A percentile compares a stretch with the other conserved stretches of the same genome.
Evolutionary conservation across 2,329 filamentous ascomycete species (phyloP).

Genomic region (Penicillium polonicum): DNA sequence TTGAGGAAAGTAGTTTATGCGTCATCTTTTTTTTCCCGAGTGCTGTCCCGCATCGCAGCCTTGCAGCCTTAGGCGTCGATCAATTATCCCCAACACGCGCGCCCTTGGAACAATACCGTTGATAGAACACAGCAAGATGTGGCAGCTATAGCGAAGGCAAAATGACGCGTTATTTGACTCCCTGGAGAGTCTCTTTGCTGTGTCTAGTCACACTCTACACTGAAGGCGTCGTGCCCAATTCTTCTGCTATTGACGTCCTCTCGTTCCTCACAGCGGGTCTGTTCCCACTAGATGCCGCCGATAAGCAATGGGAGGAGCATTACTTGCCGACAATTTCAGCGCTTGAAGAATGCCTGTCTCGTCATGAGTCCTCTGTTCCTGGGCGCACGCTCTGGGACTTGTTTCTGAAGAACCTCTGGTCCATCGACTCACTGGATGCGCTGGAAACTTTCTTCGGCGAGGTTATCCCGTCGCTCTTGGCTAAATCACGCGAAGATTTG

Average conservation of each 20-base stretch:
- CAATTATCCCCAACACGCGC: conserved; percentile 13
- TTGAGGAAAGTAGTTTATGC: conserved; percentile 12
- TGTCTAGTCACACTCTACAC: conserved; percentile 79
- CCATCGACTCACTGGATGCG: conserved; percentile 75
- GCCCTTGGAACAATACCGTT: conserved; percentile 8
- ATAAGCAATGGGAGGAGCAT: conserved; percentile 31
- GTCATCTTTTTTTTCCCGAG: conserved; percentile 25
- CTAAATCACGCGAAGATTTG: conserved; percentile 61
- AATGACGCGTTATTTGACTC: conserved; percentile 84
- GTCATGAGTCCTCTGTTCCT: conserved; percentile 57
- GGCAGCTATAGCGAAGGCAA: conserved; percentile 12
- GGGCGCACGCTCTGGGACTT: conserved; percentile 85
- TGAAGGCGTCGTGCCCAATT: conserved; percentile 65
- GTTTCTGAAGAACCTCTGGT: conserved; percentile 79
- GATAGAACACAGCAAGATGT: conserved; percentile 14
- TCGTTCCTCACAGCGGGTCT: conserved; percentile 75
- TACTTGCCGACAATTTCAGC: conserved; percentile 43
- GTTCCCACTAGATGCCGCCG: conserved; percentile 45
- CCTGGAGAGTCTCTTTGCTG: conserved; percentile 80
- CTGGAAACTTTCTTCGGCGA: conserved; percentile 73
- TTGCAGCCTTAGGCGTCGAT: conserved; percentile 24
- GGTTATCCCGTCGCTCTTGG: conserved; percentile 55
- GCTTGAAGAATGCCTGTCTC: conserved; percentile 49
- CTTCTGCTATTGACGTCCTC: conserved; percentile 71
- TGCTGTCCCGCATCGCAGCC: conserved; percentile 17